A percentile compares a stretch with the other conserved stretches of the same genome.
phyloP scores from a whole-genome alignment of 23 red algal genomes.

The Chondrus crispus region DNA sequence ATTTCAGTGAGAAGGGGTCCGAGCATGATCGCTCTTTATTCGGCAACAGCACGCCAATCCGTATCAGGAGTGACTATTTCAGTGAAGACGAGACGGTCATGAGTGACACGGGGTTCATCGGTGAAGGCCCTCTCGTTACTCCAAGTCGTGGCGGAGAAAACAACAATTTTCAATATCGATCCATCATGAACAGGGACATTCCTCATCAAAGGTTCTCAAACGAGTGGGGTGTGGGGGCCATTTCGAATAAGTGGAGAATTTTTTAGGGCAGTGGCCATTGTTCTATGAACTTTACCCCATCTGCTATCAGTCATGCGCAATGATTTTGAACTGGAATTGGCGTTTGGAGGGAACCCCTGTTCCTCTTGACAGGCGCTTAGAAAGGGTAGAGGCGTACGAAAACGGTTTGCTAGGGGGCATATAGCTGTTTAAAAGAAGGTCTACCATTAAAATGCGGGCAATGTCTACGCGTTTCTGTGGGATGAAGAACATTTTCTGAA shows the following conservation, averaged over 20 bases:
- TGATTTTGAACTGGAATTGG: too few relatives aligned
- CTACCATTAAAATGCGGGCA: too few relatives aligned
- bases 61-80: not conserved
- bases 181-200: not conserved
- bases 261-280: slow-evolving; percentile 23
- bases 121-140: not conserved
- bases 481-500: too few relatives aligned
- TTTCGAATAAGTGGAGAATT: slow-evolving; percentile 16
- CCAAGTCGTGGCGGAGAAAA: not conserved
- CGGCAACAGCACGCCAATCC: not conserved
- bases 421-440: too few relatives aligned
- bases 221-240: slow-evolving; percentile 22
- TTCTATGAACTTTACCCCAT: not conserved
- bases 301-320: too few relatives aligned
- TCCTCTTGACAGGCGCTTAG: too few relatives aligned
- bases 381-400: too few relatives aligned
- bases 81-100: not conserved
- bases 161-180: not conserved
- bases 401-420: too few relatives aligned
- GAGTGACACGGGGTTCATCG: not conserved
- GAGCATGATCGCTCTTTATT: not conserved
- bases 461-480: too few relatives aligned
- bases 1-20: not conserved
- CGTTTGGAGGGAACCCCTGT: too few relatives aligned
- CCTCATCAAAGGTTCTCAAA: not conserved